Conservation (phyloP, 2,329 filamentous ascomycete species). For the Fusarium devonianum region DNA sequence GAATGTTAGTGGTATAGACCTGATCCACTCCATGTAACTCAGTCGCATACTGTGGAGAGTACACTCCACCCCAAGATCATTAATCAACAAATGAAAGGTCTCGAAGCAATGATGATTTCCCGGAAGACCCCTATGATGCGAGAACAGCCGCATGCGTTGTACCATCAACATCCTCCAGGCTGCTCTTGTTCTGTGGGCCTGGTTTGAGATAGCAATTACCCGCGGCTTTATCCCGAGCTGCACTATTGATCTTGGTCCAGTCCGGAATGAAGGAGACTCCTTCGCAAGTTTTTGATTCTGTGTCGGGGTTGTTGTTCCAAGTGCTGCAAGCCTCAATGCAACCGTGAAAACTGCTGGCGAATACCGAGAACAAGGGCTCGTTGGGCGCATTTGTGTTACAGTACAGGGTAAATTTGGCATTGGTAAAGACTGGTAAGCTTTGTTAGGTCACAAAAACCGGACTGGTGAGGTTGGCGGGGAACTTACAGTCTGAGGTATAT, state of each 20-base stretch:
- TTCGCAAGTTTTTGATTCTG: constrained; percentile 5
- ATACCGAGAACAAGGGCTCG: constrained; percentile 50
- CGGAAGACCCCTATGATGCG: background rate
- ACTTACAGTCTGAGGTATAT: constrained; percentile 18
- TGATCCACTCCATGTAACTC: too few species aligned
- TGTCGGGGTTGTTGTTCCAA: constrained; percentile 38
- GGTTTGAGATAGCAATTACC: constrained; percentile 10
- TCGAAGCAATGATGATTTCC: too few species aligned
- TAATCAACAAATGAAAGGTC: background rate
- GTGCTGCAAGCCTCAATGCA: constrained; percentile 58
- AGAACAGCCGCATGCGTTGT: constrained; percentile 4
- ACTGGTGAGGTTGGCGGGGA: too few species aligned
- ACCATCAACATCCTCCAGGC: constrained; percentile 1
- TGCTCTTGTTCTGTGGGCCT: background rate
- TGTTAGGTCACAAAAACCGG: background rate
- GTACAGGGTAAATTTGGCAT: constrained; percentile 50
- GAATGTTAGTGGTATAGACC: too few species aligned
- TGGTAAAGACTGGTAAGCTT: constrained; percentile 46
- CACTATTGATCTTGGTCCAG: constrained; percentile 15
- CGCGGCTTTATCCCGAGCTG: background rate
- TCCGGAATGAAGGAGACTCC: constrained; percentile 29
- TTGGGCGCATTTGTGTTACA: constrained; percentile 54
- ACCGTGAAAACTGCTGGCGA: constrained; percentile 51
- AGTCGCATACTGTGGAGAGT: too few species aligned
- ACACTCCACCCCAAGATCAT: too few species aligned